A percentile compares a stretch with the other conserved stretches of the same genome.
phyloP scores from a whole-genome alignment of 805 yeast genomes.

The Kregervanrija fluxuum region DNA sequence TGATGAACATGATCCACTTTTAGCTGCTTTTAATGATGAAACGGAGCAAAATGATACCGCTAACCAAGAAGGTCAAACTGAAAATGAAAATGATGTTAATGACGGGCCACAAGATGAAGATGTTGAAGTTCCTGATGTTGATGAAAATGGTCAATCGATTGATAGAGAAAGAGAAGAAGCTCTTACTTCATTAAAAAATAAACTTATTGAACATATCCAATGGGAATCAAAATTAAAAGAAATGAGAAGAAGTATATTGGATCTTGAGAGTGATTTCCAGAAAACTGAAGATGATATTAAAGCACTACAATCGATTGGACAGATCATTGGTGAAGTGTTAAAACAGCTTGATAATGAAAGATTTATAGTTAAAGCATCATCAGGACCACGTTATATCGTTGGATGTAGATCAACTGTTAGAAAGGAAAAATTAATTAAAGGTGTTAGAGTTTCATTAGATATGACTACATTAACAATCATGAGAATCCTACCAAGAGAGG shows the following conservation, averaged over 20 bases:
- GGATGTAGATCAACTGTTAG: conserved; percentile 94
- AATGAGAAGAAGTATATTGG: conserved; percentile 75
- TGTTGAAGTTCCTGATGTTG: conserved; percentile 7
- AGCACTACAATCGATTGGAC: conserved; percentile 95
- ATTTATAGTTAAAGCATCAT: conserved; percentile 91
- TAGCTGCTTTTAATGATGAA: conserved; percentile 53
- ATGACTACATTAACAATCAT: conserved; percentile 96
- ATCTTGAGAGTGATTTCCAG: conserved; percentile 72
- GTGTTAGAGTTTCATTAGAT: conserved; percentile 93
- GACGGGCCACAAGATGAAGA: conserved; percentile 2
- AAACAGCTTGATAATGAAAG: conserved; percentile 93
- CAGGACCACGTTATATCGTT: conserved; percentile 96
- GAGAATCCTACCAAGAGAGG: conserved; percentile 96
- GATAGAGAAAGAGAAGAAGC: conserved; percentile 56
- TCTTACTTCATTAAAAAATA: conserved; percentile 69
- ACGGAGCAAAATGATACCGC: conserved; percentile 5
- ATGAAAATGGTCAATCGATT: conserved; percentile 9
- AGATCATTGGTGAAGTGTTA: conserved; percentile 92
- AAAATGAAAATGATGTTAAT: conserved; percentile 2
- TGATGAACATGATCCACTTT: conserved; percentile 65
- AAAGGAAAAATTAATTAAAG: conserved; percentile 76
- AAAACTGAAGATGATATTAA: conserved; percentile 96
- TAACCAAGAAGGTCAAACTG: conserved; percentile 3
- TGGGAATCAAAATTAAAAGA: conserved; percentile 90
- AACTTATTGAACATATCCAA: conserved; percentile 85